Conservation (phyloP, 768 basidiomycete species). For the Boletus eberwhitei region DNA sequence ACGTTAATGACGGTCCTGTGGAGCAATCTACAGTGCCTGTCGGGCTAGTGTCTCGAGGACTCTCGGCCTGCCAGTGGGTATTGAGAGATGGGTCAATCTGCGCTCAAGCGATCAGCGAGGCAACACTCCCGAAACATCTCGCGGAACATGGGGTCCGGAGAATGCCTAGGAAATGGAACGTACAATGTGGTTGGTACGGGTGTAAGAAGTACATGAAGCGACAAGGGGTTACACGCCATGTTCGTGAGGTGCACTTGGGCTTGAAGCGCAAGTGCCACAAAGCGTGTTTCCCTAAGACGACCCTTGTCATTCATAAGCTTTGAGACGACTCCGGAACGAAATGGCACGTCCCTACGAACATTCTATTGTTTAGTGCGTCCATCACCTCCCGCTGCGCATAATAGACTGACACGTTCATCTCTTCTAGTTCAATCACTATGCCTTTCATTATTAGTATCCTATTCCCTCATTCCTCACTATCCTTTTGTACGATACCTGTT, state of each 20-base stretch:
- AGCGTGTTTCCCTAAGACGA: background rate
- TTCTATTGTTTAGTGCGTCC: background rate
- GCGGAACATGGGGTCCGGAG: constrained; percentile 5
- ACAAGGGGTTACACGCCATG: constrained; percentile 6
- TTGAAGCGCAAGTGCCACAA: constrained; percentile 5
- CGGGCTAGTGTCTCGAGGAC: background rate
- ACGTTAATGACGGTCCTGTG: too few species aligned
- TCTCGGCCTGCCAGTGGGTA: constrained; percentile 2
- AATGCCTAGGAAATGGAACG: background rate
- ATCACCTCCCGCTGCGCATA: too few species aligned
- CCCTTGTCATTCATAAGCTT: background rate
- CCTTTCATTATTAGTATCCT: background rate
- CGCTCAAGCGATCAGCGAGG: background rate
- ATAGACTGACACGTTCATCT: background rate
- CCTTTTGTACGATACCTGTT: constrained; percentile 5
- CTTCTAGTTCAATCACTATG: background rate
- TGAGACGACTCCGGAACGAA: background rate
- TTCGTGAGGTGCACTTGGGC: constrained; percentile 15
- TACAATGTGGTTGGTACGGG: constrained; percentile 8
- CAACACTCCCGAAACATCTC: constrained; percentile 8
- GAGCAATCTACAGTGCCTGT: background rate
- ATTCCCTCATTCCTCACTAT: background rate
- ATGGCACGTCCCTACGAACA: background rate
- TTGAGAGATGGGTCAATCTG: background rate
- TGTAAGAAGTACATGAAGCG: constrained; percentile 1